Base-by-base conservation (phyloP, 2,329 filamentous ascomycete genomes). In the Arthrinium phaeospermum region DNA sequence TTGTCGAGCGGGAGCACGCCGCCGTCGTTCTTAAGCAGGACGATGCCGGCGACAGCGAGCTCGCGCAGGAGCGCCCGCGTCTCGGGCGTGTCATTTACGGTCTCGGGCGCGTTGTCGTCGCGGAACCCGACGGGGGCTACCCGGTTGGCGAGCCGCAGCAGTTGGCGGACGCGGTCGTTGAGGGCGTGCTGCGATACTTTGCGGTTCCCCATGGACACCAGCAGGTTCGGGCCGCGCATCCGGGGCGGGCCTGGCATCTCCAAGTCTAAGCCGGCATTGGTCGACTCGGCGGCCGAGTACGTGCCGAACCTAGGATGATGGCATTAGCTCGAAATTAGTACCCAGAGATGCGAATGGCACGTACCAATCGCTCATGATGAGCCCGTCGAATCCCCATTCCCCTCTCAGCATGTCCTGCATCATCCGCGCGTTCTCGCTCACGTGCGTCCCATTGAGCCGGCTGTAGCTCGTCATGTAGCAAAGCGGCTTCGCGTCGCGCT, bases 11-110 rank as follows among this genome's bases (percentile, higher is more conserved):
- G 93, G 0, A 95, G 84, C 0, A 91, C 79, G 22, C 83, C 84
- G 47, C 87, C 86, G 16, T 93, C 88, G 75, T 95, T 95, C 82
- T 94, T 94, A 68, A 95, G 83, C 14, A 95, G 85, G 2, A 94
- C 92, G 12, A 94, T 90, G 4, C 90, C 90, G 78, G 94, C 91
- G 5, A 89, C 88, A 27, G 91, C 92, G 34, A 93, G 86, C 72
- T 87, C 85, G 27, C 93, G 87, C 34, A 94, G 87, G 67, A 94
- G 83, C n/a, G 86, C 87, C 7, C 90, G 87, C 53, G 92, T 77
- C 94, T 84, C 12, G 85, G 82, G 0, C 82, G 85, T 69, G 81
- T 83, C 79, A 91, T 89, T 0, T 85, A 83, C 0, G 87, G 88
- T 24, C 85, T 82, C 77, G 24, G 53, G 24, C 53, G 3, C 51